Evolutionary conservation across 1,284 basidiomycete genomes (phyloP).

Genomic region (Boletellus deceptivus): DNA sequence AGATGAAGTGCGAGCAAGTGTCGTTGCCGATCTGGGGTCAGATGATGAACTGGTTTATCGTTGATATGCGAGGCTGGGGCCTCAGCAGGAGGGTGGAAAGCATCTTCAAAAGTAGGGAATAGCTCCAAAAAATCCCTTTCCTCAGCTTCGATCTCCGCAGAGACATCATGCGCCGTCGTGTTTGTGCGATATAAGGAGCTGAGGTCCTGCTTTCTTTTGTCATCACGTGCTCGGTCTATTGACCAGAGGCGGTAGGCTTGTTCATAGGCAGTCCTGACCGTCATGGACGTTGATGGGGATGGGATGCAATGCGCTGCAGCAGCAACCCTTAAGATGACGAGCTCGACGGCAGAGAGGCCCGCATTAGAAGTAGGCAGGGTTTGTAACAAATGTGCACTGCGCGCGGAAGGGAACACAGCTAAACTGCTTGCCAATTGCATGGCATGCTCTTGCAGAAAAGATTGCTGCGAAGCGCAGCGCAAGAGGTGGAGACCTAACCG

Average conservation of each 20-base stretch:
- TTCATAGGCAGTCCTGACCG: conserved; percentile 61
- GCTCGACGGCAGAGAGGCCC: conserved; percentile 28
- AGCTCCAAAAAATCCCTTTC: conserved; percentile 79
- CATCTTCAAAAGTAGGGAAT: conserved; percentile 83
- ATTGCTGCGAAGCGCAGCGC: conserved; percentile 23
- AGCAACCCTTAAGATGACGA: conserved; percentile 52
- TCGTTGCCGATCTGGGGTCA: conserved; percentile 21
- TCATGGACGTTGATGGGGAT: conserved; percentile 28
- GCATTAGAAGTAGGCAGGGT: conserved; percentile 1
- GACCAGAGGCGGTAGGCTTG: conserved; percentile 81
- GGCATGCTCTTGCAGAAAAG: conserved; percentile 6
- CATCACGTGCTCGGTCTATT: conserved; percentile 72
- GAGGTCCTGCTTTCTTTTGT: conserved; percentile 62
- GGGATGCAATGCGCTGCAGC: conserved; percentile 39
- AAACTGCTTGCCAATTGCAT: conserved; percentile 35
- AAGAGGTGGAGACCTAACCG: conserved; percentile 75
- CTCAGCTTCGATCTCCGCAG: conserved; percentile 74
- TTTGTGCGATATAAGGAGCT: conserved; percentile 81
- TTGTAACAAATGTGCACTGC: conserved; percentile 40
- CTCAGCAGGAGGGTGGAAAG: conserved; percentile 37
- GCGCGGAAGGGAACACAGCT: conserved; percentile 55
- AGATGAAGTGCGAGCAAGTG: conserved; percentile 30
- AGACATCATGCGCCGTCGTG: conserved; percentile 54
- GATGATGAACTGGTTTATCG: conserved; percentile 15
- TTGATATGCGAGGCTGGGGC: conserved; percentile 10